A percentile compares a stretch with the other conserved stretches of the same genome.
Conservation (phyloP, 164 flowering plant species). For the Magnolia changhungtana region DNA sequence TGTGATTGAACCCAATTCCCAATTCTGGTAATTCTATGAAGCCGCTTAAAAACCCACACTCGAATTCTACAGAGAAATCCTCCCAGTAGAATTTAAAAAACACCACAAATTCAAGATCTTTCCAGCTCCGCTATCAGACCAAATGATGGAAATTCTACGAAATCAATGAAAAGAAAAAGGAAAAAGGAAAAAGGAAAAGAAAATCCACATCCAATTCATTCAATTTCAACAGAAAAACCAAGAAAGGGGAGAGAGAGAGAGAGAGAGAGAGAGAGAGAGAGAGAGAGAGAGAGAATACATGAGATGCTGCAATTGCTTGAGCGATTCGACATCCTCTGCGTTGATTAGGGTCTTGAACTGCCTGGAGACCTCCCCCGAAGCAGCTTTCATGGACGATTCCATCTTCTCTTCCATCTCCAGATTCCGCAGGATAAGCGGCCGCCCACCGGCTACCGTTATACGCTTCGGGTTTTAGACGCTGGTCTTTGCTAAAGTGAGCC, state of each 20-base stretch:
- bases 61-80: not conserved
- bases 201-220: not conserved
- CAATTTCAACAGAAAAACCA: not conserved
- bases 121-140: not conserved
- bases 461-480: too few species aligned
- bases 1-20: too few species aligned
- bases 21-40: too few species aligned
- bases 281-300: slow-evolving; percentile 37
- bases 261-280: slow-evolving; percentile 6
- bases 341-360: slow-evolving; percentile 67
- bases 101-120: not conserved
- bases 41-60: too few species aligned
- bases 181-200: not conserved
- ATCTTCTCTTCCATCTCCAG: slow-evolving; percentile 11
- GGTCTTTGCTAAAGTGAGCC: too few species aligned
- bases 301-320: slow-evolving; percentile 63
- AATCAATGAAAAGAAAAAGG: not conserved
- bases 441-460: too few species aligned
- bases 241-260: not conserved
- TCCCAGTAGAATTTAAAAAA: too few species aligned
- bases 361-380: slow-evolving; percentile 41
- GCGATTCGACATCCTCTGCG: slow-evolving; percentile 41
- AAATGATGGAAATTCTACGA: not conserved
- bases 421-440: not conserved
- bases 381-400: slow-evolving; percentile 29